Evolutionary conservation across 108 stramenopile species (phyloP), one percentile per base, ranked within the genome.

Genomic region (Stephanodiscus triporus): DNA sequence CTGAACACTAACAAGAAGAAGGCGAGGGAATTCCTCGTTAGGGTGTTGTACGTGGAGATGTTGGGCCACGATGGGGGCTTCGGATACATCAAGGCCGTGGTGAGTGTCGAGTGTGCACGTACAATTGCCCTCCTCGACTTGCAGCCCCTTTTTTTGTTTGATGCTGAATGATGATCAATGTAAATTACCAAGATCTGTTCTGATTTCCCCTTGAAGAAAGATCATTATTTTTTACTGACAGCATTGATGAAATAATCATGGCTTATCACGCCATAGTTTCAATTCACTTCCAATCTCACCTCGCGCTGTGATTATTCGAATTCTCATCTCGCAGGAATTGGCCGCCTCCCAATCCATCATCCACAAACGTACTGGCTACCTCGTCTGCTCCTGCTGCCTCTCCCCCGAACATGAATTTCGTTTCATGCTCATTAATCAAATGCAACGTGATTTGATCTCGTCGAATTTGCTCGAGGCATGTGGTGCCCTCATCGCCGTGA

Each of bases 361-460:
- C 48, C 97, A 97, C 86, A 99, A 98, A 72, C 89, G 94, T 22
- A 92, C 93, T 24, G 99, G 99, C 8, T 99, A 99, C 71, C 79
- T 99, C 54, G 83, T 95, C 36, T 96, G 97, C 61, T 63, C 89
- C 23, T 86, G 97, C 55, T 98, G 96, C 77, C 84, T 99, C 29
- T 75, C 89, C 29, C 99, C 99, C 2, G 90, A 91, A 9, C 96
- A 99, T 75, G 97, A 98, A 78, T 98, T 99, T 70, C 87, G 99
- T 8, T 98, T 98, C 89, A 99, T 99, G 99, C 85, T 99, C 14
- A 96, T 99, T 37, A 98, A 98, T 80, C 97, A 98, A 76, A 94
- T 99, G 90, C 98, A 98, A 86, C 86, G 97, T 14, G 99, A 99
- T 78, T 72, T 99, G 72, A 80, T 82, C 58, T 94, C 92, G 43